Evolutionary conservation across 1,284 basidiomycete species (phyloP).

Genomic region (Volvariella surrecta): DNA sequence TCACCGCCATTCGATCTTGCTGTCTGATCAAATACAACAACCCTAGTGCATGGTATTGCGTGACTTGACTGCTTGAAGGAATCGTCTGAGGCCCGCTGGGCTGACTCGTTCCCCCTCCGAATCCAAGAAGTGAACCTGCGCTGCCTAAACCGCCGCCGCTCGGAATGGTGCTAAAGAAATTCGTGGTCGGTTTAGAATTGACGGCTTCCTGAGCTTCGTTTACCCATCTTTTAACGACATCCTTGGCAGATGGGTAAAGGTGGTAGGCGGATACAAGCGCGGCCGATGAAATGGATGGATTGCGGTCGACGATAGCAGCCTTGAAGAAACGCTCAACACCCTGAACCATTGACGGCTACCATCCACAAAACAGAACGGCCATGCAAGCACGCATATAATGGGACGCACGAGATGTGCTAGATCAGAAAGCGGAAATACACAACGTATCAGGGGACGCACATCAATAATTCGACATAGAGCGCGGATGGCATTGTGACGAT

Average conservation of each 20-base stretch:
- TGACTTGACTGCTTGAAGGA: conserved; percentile 83
- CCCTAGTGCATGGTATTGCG: conserved; percentile 97
- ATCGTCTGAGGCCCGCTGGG: conserved; percentile 69
- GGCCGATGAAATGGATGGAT: conserved; percentile 92
- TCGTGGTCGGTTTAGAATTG: conserved; percentile 75
- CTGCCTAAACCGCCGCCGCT: conserved; percentile 28
- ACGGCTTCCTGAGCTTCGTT: conserved; percentile 98
- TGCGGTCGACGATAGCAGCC: conserved; percentile 97
- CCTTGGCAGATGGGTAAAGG: conserved; percentile 87
- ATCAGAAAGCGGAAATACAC: conserved; percentile 4
- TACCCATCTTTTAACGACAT: conserved; percentile 96
- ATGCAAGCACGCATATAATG: conserved; percentile 6
- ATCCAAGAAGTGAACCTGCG: conserved; percentile 52
- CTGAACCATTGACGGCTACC: conserved; percentile 92
- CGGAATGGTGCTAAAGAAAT: conserved; percentile 35
- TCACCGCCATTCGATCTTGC: conserved; percentile 97
- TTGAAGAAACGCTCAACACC: conserved; percentile 99
- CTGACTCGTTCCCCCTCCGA: conserved; percentile 44
- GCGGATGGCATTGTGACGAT: conserved; percentile 96
- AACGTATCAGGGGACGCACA: conserved; percentile 43
- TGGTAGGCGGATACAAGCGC: conserved; percentile 97
- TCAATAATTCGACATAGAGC: conserved; percentile 97
- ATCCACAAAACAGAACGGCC: neutral
- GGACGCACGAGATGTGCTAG: conserved; percentile 7
- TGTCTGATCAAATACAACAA: conserved; percentile 93